Evolutionary conservation across 2,329 filamentous ascomycete species (phyloP), one percentile per base, ranked within the genome.

Genomic region (Allantophomopsis lycopodina): DNA sequence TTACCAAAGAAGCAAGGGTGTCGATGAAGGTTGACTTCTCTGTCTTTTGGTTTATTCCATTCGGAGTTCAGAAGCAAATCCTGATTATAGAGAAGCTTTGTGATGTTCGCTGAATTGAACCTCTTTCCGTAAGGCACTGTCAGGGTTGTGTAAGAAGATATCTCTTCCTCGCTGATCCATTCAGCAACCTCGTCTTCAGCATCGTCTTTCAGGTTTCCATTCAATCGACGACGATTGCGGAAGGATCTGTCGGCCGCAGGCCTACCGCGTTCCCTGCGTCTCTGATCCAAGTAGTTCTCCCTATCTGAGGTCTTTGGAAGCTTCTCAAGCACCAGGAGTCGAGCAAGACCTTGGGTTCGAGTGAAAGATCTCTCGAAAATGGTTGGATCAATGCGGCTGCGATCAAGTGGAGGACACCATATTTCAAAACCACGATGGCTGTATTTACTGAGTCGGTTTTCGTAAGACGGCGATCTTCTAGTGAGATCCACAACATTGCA

Each of bases 1-100:
- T 75, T 71, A 1, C 86, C 85, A 50, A 93, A 89, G 56, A 93
- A 93, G 11, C 82, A 83, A 3, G 86, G 85, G 50, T 93, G 86
- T 2, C 86, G 74, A 59, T 94, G 86, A 5, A 93, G 65, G 44
- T 84, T 75, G 1, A 88, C 79, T 18, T 78, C 65, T n/a, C 85
- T 73, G 33, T 86, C 78, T 44, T 83, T 76, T 1, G 71, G 66
- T 46, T 80, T 76, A 49, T 91, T 93, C 85, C 86, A 93, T 53
- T 93, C 83, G 0, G 83, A 83, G 50, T 93, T 91, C 14, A 93
- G 70, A 7, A 93, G 66, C 14, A 93, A 57, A 54, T 94, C 86
- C 46, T 83, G 80, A 2, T 80, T 84, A 53, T 85, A 93, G 35
- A 87, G 73, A 1, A 93, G 65, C 52, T 82, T 87, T 56, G 93